A percentile compares a stretch with the other conserved stretches of the same genome.
Conservation (phyloP, 768 basidiomycete species). For the Suillus spraguei region DNA sequence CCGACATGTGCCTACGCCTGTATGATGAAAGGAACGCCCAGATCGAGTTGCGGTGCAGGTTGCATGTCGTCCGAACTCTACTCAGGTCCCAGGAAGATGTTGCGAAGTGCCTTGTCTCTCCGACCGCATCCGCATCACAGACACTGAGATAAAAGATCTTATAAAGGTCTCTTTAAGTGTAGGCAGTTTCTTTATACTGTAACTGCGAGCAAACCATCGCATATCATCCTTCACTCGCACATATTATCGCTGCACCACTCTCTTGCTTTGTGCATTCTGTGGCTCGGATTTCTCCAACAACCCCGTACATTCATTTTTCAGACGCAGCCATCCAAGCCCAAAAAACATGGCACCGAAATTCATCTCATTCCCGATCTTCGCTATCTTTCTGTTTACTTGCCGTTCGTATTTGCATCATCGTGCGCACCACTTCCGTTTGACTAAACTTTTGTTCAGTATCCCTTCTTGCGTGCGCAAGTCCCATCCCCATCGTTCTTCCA, state of each 20-base stretch:
- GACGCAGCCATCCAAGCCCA: background rate
- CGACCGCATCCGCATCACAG: background rate
- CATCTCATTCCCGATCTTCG: constrained; percentile 4
- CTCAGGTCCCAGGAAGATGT: background rate
- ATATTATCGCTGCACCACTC: background rate
- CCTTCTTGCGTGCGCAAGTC: constrained; percentile 11
- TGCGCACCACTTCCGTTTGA: background rate
- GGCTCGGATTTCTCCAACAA: background rate
- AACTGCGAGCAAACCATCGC: background rate
- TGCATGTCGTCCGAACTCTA: background rate
- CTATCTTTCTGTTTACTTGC: constrained; percentile 11
- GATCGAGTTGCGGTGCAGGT: background rate
- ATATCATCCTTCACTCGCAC: background rate
- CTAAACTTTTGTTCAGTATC: constrained; percentile 8
- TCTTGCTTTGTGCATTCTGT: constrained; percentile 3
- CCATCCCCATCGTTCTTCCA: constrained; percentile 15
- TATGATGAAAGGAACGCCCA: constrained; percentile 2
- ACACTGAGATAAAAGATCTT: background rate
- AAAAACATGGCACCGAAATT: constrained; percentile 12
- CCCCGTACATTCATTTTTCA: background rate
- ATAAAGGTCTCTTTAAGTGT: background rate
- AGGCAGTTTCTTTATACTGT: constrained; percentile 1
- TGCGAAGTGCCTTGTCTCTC: background rate
- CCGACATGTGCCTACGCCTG: background rate
- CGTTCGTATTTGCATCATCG: constrained; percentile 11